Base-by-base conservation (phyloP, 2,329 filamentous ascomycete genomes). In the Coniochaeta pulveracea region DNA sequence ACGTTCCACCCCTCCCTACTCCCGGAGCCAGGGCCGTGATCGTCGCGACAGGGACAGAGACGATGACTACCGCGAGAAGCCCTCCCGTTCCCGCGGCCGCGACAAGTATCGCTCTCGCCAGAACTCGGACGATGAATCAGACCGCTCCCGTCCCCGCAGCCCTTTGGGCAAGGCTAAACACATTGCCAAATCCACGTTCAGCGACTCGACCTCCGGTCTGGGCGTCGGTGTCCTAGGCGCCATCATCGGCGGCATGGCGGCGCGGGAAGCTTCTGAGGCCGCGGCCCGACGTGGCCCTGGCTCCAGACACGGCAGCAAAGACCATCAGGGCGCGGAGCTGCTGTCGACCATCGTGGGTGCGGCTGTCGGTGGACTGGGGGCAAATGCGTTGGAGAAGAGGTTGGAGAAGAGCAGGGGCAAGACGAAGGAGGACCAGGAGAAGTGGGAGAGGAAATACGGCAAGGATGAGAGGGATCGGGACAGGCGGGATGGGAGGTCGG, bases 191-290 rank as follows among this genome's bases (percentile, higher is more conserved):
- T 53, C 60, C 37, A 63, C 60, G 29, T 72, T 73, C 42, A 63
- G 61, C 23, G 56, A 60, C 33, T 64, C 64, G 4, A 54, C 54
- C 2, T 54, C 63, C 1, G 69, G 69, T 4, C 50, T 73, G 3
- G 66, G 67, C 24, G 61, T 62, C 6, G 62, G 66, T 16, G 56
- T 73, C 7, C 47, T 73, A 3, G 69, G 69, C 11, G 69, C 69
- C 15, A 55, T 72, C 2, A 61, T 72, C 2, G 69, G 69, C 22
- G 69, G 69, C 3, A 48, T 70, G 8, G 66, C 66, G n/a, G 68
- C 63, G 11, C 56, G 62, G 18, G 62, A 69, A 43, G 64, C 58
- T 2, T 57, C 56, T 27, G 62, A 65, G 19, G 58, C 57, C 21
- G 34, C 40, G 15, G 19, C 29, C 26, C 45, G 47, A 37, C 45